phyloP scores from a whole-genome alignment of 2,329 filamentous ascomycete genomes.

The Emydomyces testavorans region DNA sequence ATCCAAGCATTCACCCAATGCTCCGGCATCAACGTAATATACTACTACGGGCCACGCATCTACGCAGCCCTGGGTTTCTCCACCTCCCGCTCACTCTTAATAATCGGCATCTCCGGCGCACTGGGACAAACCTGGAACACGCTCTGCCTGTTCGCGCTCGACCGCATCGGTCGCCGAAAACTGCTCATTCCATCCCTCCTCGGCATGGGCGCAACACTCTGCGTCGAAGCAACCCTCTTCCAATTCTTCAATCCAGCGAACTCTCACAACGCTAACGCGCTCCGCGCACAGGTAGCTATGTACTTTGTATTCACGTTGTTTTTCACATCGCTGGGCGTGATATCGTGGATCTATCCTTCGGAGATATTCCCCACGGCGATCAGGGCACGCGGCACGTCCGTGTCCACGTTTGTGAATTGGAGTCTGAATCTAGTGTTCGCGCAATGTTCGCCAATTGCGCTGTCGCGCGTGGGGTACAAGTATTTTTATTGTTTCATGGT shows the following conservation, averaged over 20 bases:
- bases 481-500: conserved; percentile 43
- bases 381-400: conserved; percentile 33
- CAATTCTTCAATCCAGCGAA: conserved; percentile 26
- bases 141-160: conserved; percentile 37
- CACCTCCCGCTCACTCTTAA: conserved; percentile 38
- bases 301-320: conserved; percentile 39
- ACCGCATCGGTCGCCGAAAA: conserved; percentile 40
- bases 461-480: conserved; percentile 34
- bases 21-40: conserved; percentile 39
- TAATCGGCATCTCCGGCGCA: conserved; percentile 42
- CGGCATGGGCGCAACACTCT: conserved; percentile 34
- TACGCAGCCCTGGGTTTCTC: conserved; percentile 37
- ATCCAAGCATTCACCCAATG: conserved; percentile 41
- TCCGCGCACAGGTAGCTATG: conserved; percentile 38
- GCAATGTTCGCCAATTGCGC: conserved; percentile 39
- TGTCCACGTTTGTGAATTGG: conserved; percentile 37
- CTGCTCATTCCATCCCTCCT: conserved; percentile 37
- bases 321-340: conserved; percentile 36
- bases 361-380: conserved; percentile 39
- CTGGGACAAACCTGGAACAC: conserved; percentile 41
- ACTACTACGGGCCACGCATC: conserved; percentile 36
- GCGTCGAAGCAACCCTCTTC: conserved; percentile 33
- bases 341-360: conserved; percentile 39
- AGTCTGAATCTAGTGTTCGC: conserved; percentile 39
- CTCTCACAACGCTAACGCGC: conserved; percentile 26